Evolutionary conservation across 495 filamentous ascomycete genomes (phyloP), one percentile per base, ranked within the genome.

Genomic region (Evansstolkia leycettana): DNA sequence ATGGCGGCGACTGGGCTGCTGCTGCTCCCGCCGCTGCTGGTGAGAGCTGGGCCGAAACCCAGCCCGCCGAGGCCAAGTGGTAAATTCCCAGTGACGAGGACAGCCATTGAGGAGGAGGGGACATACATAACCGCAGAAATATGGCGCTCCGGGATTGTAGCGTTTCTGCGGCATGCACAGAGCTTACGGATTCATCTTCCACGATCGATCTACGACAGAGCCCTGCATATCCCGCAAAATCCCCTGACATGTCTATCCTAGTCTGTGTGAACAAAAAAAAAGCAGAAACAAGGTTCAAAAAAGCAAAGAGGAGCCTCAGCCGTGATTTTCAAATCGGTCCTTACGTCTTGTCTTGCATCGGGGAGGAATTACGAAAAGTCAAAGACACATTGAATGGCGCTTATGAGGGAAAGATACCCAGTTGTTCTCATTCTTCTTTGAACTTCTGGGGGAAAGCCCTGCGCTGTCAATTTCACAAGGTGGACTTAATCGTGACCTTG

Each of bases 391-490:
- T 78, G 68, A 68, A 72, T 61, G 64, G 76, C 75, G 74, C 84
- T 90, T 68, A 94, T 80, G 86, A 94, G 84, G 86, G 86, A 94
- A 94, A 94, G 86, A 94, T 84, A 90, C 75, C 63, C 69, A 61
- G 69, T 64, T 59, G 58, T 48, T 58, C 50, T 46, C 42, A 17
- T 51, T 46, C 12, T 48, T 49, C 54, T 48, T 53, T 55, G 56
- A 57, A 42, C 50, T 55, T 57, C 62, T 67, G 73, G 80, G 84
- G 83, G 86, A 94, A 94, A 83, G 86, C 86, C 86, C 84, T 93
- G 85, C 85, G 75, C 73, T 72, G 62, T 64, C 62, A 63, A 65
- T 64, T 63, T 54, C 40, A 61, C 59, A 55, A 74, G 73, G 60
- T 70, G 66, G 57, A 73, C 72, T 72, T 79, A 54, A 75, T 50